Evolutionary conservation across 2,329 filamentous ascomycete genomes (phyloP), one percentile per base, ranked within the genome.

Genomic region (Fusarium anguioides): DNA sequence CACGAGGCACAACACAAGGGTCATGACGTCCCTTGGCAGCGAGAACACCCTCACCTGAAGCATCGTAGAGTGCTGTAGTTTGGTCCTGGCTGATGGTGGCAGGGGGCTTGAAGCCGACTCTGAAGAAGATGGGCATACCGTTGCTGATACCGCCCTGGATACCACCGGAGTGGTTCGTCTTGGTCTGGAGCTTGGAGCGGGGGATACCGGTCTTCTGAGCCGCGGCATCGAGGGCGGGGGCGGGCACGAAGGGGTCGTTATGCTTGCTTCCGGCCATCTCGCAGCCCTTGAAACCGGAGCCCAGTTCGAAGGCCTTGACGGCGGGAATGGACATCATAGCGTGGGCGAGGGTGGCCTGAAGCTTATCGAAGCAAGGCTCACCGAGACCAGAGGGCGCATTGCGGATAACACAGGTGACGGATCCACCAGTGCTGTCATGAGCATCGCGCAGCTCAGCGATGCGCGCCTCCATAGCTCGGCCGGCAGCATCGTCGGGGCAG

Each of bases 121-220:
- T 89, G 87, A 98, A 98, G 85, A 96, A 98, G 81, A 98, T 93
- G 60, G 90, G 91, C 35, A 93, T 92, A 58, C 95, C 96, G 79
- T 98, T 98, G 48, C 91, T 91, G 80, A 98, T 98, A 50, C 95
- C 95, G 40, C 95, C 96, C 82, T 98, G 95, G 71, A 98, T 93
- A 67, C 95, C 96, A 14, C 95, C 95, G 4, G 91, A 95, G 83
- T 97, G 94, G 83, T 98, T 98, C 24, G 95, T 97, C 82, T 91
- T 92, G 55, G 95, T 97, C 10, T 89, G 61, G 26, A 72, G 86
- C 65, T 84, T 86, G 18, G 91, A 87, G 59, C 82, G 81, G 27
- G 81, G 79, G 17, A 84, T 78, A 27, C 83, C 83, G 21, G 80
- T 79, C 44, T 75, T 76, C 23, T 77, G 75, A 14, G 80, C 79